Evolutionary conservation across 352 stramenopile species (phyloP).

Genomic region (Phytophthora citricola): DNA sequence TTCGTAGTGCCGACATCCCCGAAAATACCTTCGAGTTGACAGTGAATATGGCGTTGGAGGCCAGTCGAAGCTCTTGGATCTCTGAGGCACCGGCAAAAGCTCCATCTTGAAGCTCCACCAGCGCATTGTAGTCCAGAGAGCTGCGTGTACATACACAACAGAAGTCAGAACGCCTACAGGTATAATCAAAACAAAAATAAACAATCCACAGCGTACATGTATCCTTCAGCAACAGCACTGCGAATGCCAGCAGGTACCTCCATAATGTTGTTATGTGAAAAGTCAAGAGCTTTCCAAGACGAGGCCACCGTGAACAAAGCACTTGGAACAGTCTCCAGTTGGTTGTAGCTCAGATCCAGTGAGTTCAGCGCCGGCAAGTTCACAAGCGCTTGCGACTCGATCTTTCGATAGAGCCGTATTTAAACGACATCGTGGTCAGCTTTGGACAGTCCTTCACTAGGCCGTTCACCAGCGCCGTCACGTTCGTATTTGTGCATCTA

Average conservation of each 20-base stretch:
- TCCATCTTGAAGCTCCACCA: conserved; percentile 58
- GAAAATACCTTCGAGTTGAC: conserved; percentile 58
- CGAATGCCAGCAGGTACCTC: conserved; percentile 46
- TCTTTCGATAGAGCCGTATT: conserved; percentile 47
- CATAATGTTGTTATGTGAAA: conserved; percentile 56
- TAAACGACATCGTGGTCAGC: conserved; percentile 50
- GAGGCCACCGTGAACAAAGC: conserved; percentile 47
- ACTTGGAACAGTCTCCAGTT: conserved; percentile 47
- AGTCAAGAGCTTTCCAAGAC: conserved; percentile 67
- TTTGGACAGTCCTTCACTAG: conserved; percentile 49
- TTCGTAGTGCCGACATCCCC: conserved; percentile 58
- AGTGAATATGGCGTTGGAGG: conserved; percentile 69
- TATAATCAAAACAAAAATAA: neutral
- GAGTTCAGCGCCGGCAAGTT: conserved; percentile 60
- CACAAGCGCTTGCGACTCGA: conserved; percentile 55
- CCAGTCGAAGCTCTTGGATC: conserved; percentile 60
- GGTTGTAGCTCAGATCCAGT: conserved; percentile 66
- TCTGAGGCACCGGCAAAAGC: conserved; percentile 51
- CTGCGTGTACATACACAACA: conserved; percentile 26
- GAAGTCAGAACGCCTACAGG: conserved; percentile 4
- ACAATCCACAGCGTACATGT: conserved; percentile 46
- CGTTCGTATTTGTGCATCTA: conserved; percentile 51
- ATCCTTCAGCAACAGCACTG: conserved; percentile 50
- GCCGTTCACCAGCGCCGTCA: conserved; percentile 39
- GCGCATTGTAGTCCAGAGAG: conserved; percentile 68